phyloP scores from a whole-genome alignment of 2,329 filamentous ascomycete genomes.

The Pseudogymnoascus sp. region DNA sequence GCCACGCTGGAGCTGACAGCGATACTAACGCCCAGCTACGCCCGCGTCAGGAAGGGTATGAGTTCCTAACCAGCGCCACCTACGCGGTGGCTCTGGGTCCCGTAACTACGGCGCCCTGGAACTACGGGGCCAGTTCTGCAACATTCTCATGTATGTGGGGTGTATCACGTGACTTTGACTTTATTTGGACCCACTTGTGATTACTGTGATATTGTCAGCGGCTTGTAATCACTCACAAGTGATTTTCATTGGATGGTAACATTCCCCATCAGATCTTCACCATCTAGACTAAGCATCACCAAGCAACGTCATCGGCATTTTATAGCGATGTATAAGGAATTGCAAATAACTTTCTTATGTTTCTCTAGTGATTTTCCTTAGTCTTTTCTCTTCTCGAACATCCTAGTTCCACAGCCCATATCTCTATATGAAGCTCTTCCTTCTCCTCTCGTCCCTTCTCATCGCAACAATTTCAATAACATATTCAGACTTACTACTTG shows the following conservation, averaged over 20 bases:
- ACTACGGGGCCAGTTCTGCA: too few species aligned
- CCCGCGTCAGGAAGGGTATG: too few species aligned
- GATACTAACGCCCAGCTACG: too few species aligned
- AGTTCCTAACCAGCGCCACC: too few species aligned
- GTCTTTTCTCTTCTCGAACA: conserved; percentile 22
- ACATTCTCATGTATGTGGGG: background rate
- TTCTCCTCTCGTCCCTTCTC: conserved; percentile 26
- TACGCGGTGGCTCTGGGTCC: too few species aligned
- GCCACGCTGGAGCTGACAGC: too few species aligned
- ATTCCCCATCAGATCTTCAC: background rate
- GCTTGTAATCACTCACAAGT: background rate
- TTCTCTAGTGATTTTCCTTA: conserved; percentile 7
- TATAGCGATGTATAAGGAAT: conserved; percentile 3
- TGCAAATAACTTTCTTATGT: background rate
- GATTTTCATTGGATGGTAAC: background rate
- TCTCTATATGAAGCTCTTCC: conserved; percentile 30
- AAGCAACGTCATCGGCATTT: background rate
- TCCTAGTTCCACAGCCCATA: conserved; percentile 16
- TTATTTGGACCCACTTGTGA: background rate
- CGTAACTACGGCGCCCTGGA: too few species aligned
- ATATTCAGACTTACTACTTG: conserved; percentile 14
- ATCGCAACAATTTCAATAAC: conserved; percentile 27
- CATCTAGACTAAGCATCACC: conserved; percentile 4
- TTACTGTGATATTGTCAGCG: background rate
- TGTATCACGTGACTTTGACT: background rate